Base-by-base conservation (phyloP, 306 rosid genomes). In the Heteromeles arbutifolia region DNA sequence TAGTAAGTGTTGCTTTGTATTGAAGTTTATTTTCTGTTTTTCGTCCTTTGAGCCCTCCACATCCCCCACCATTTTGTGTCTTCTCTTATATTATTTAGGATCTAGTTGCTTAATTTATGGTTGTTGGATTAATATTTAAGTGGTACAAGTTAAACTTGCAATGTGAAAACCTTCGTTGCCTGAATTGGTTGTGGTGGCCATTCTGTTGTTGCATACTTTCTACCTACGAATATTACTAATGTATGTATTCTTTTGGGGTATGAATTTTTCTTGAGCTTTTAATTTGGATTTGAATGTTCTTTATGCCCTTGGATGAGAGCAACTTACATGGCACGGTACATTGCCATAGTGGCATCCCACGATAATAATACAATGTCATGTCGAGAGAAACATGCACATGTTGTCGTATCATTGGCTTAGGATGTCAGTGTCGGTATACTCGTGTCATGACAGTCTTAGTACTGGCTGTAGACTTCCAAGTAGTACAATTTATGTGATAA, bases 21-120 rank as follows among this genome's bases (percentile, higher is more conserved):
- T 81, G 72, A 65, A 77, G 77, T 78, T 79, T 72, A 34, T 71
- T 3, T 41, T 37, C 24, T 73, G 31, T 21, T 61, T 77, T 64
- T 65, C 11, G 39, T 57, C 77, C 8, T 59, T 24, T 25, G 24
- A 56, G 11, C 32, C 68, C 15, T 24, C 77, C 57, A 2, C 67
- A 8, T 11, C 68, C 68, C 68, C 68, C 28, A 13, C 77, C 59
- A 0, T 39, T 77, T 54, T 21, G 67, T 64, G 80, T 80, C 54
- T 43, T 85, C 81, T 83, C 70, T 73, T 11, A 7, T 62, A 34
- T 78, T 29, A 24, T 54, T 41, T 72, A 79, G 88, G 81, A 57
- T 48, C 57, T 77, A 77, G 82, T 79, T 70, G 61, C 75, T 83
- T 57, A 70, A 73, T 82, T 84, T 78, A 8, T 66, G 74, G 72